Evolutionary conservation across 75 land plant genomes (phyloP).

Genomic region (Pinus albicaulis): DNA sequence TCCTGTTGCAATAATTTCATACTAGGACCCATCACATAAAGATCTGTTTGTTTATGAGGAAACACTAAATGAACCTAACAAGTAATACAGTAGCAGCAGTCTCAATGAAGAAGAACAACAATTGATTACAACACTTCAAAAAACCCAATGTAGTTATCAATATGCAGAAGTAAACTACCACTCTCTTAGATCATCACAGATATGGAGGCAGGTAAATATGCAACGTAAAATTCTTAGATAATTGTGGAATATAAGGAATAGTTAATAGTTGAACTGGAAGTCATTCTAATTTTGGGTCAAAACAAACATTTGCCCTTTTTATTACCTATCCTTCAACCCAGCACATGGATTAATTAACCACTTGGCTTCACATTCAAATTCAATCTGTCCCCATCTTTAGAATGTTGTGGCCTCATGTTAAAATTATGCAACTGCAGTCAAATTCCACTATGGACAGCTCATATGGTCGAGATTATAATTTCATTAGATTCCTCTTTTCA

Average conservation of each 20-base stretch:
- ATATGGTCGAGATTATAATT: no score
- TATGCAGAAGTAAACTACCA: background rate
- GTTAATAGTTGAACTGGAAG: no score
- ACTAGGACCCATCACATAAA: background rate
- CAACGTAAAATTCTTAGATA: background rate
- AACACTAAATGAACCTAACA: background rate
- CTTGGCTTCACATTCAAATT: no score
- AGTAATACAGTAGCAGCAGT: background rate
- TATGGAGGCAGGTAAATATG: background rate
- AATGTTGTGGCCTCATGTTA: no score
- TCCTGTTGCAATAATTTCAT: conserved; percentile 40
- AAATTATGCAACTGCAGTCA: no score
- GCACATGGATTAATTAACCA: no score
- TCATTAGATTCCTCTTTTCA: no score
- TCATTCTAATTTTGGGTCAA: no score
- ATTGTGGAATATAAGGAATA: background rate
- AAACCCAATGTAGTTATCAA: background rate
- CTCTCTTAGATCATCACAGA: background rate
- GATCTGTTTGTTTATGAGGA: background rate
- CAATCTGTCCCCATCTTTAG: no score
- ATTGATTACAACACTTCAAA: background rate
- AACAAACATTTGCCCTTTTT: no score
- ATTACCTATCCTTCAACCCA: no score
- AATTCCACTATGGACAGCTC: no score
- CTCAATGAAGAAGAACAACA: conserved; percentile 2